These are phyloP conservation scores for Gossypium turneri DNA, from an alignment of 345 rosid species.

Conservation along the genomic window DNA sequence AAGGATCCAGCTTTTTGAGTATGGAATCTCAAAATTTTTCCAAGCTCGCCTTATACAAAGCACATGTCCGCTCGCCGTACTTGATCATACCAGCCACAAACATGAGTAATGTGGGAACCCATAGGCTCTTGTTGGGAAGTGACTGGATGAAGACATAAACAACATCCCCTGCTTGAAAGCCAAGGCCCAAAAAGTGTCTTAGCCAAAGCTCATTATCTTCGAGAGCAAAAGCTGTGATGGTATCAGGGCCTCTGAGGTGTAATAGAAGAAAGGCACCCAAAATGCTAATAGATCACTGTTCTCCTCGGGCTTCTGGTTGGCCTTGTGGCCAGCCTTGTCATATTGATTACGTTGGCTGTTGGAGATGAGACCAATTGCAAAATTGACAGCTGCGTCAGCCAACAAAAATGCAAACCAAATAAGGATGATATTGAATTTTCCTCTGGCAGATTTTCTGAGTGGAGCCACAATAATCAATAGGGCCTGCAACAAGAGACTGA, in stretches of 20 bases:
- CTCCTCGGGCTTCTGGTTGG: not conserved
- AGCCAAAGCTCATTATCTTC: slow-evolving; percentile 64
- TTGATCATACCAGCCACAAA: slow-evolving; percentile 43
- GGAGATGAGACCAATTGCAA: slow-evolving; percentile 21
- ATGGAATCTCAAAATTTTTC: slow-evolving; percentile 52
- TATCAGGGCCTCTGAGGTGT: slow-evolving; percentile 64
- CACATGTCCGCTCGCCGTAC: slow-evolving; percentile 51
- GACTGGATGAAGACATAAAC: slow-evolving; percentile 40
- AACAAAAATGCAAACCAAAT: slow-evolving; percentile 27
- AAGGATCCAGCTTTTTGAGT: slow-evolving; percentile 46
- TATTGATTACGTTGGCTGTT: not conserved
- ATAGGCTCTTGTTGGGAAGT: slow-evolving; percentile 24
- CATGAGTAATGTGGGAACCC: slow-evolving; percentile 31
- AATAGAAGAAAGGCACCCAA: slow-evolving; percentile 61
- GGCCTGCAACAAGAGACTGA: slow-evolving; percentile 24
- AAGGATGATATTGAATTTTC: not conserved
- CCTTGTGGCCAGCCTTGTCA: not conserved
- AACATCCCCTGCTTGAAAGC: slow-evolving; percentile 34
- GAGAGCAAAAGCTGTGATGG: slow-evolving; percentile 54
- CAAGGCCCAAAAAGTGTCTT: slow-evolving; percentile 40
- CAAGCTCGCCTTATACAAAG: slow-evolving; percentile 45
- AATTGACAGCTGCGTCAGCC: slow-evolving; percentile 17
- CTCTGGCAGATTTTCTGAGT: slow-evolving; percentile 8
- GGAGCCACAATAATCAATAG: slow-evolving; percentile 17
- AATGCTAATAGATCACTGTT: slow-evolving; percentile 42